Conservation (phyloP, 441 rosid genomes). For the Syzygium syzygioides region DNA sequence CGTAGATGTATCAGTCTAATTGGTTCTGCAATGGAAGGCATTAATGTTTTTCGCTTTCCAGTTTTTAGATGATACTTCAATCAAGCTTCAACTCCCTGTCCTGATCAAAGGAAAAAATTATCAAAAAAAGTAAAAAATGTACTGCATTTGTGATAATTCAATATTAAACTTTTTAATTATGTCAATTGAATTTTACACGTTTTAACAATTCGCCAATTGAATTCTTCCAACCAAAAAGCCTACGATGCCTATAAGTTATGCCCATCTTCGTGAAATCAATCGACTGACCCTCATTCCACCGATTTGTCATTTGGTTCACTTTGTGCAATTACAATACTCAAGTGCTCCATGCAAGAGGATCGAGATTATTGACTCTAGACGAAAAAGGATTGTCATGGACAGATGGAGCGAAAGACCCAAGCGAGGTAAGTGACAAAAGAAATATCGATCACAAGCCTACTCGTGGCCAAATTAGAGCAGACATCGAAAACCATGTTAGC, state of each 20-base stretch:
- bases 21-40: background rate
- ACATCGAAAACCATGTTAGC: background rate
- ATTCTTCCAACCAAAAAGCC: background rate
- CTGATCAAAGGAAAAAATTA: too few relatives aligned
- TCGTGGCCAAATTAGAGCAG: background rate
- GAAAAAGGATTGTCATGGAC: too few relatives aligned
- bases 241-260: background rate
- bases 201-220: too few relatives aligned
- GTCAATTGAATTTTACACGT: accelerated
- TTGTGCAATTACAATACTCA: background rate
- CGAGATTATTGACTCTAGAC: too few relatives aligned
- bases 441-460: too few relatives aligned
- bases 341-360: too few relatives aligned
- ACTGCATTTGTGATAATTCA: too few relatives aligned
- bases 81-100: background rate
- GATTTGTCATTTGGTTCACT: background rate
- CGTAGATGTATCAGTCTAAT: background rate
- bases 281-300: background rate
- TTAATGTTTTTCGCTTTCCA: background rate
- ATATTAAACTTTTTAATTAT: too few relatives aligned
- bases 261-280: background rate
- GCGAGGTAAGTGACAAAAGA: too few relatives aligned
- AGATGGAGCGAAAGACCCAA: too few relatives aligned
- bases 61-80: background rate
- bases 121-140: too few relatives aligned